Base-by-base conservation (phyloP, 208 protist species). In the Trypanosoma mega region DNA sequence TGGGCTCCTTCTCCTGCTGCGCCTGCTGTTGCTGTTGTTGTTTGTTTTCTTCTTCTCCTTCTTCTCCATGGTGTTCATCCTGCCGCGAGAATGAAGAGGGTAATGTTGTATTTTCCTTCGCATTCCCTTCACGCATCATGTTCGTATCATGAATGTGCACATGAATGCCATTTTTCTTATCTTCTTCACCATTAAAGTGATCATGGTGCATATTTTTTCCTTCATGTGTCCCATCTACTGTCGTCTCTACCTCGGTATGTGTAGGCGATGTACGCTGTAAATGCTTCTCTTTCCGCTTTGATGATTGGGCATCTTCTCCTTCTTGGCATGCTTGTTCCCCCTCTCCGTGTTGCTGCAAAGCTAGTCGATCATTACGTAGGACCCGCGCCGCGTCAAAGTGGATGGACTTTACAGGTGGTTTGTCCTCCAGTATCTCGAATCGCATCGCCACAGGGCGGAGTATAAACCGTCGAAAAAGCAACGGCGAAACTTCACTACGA, bases 391-490 rank as follows among this genome's bases (percentile, higher is more conserved):
- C 82, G 50, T 94, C 88, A 63, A 78, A 92, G 72, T 88, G 82
- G 21, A 78, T 51, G 11, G 77, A 68, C 37, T 74, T 78, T 64
- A 81, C 55, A 12, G 80, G 82, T 18, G 76, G 63, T 65, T 85
- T 85, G 56, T 95, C 85, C 47, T 91, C 83, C 47, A 95, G 56
- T 45, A 92, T 81, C n/a, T 63, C 64, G 37, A 78, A 91, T 23
- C 69, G 45, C 61, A 94, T 66, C 47, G 23, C 69, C 24, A 92
- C 27, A 31, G 89, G 89, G 9, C 79, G 77, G 30, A 87, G 50
- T 1, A 93, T 64, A 53, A 95, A 70, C 3, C 85, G 82, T 4
- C 89, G 85, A 53, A 90, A 95, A 11, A 92, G 66, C 58, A 93
- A 8, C 20, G 82, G 76, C 5, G 77, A 60, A 27, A 50, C 36